Evolutionary conservation across 164 flowering plant genomes (phyloP).

Genomic region (Dillenia turbinata): DNA sequence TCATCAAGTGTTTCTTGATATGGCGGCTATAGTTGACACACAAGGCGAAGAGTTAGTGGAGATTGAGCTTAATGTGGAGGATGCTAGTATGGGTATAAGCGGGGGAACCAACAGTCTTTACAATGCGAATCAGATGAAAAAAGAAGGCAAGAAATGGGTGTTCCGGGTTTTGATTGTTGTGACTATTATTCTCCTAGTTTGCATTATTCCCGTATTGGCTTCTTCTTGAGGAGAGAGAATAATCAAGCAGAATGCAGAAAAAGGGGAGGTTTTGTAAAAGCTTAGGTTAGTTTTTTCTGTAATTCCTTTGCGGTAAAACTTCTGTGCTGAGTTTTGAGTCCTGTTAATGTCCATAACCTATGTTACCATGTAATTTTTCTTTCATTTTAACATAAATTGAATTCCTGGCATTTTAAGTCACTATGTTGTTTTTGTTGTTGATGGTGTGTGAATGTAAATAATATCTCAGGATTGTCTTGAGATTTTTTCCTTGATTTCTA

Average conservation of each 20-base stretch:
- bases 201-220: conserved; percentile 33
- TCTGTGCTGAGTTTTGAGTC: too few species aligned
- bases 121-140: conserved; percentile 63
- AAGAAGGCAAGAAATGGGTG: conserved; percentile 34
- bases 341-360: not conserved
- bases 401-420: too few species aligned
- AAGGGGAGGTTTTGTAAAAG: too few species aligned
- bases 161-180: conserved; percentile 44
- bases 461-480: too few species aligned
- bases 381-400: not conserved
- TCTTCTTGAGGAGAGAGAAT: conserved; percentile 19
- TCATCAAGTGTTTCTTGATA: conserved; percentile 80
- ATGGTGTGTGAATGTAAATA: too few species aligned
- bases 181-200: conserved; percentile 45
- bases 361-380: not conserved
- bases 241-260: too few species aligned
- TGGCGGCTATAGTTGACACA: conserved; percentile 73
- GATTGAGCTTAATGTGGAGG: conserved; percentile 59
- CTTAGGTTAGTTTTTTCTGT: not conserved
- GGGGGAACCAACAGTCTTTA: conserved; percentile 62
- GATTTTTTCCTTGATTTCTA: too few species aligned
- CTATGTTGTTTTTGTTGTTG: too few species aligned
- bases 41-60: conserved; percentile 67
- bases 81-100: conserved; percentile 38
- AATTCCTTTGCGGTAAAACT: too few species aligned